Percentiles rank a stretch among this genome's conserved stretches.
phyloP scores from a whole-genome alignment of 2,329 filamentous ascomycete species.

The Botrytis aclada region DNA sequence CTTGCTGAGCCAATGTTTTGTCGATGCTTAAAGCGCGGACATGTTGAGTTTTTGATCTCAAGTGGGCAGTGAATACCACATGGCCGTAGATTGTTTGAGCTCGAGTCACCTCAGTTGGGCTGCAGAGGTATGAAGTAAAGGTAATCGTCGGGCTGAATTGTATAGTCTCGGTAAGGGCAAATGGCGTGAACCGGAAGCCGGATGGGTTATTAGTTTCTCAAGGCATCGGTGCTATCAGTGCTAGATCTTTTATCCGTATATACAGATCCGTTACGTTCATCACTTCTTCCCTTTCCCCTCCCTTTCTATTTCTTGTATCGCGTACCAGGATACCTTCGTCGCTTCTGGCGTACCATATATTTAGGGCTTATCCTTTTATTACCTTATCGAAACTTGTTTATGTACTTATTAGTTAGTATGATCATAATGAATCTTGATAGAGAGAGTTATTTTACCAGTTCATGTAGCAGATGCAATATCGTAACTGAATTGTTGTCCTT shows the following conservation, averaged over 20 bases:
- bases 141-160: neutral
- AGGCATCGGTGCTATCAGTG: too few relatives aligned
- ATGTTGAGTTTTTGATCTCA: neutral
- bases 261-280: neutral
- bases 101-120: neutral
- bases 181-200: too few relatives aligned
- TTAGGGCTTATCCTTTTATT: too few relatives aligned
- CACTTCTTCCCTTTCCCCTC: neutral
- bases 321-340: neutral
- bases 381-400: neutral
- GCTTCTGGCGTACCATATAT: neutral
- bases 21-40: neutral
- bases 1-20: neutral
- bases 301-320: too few relatives aligned
- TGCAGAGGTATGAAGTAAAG: neutral
- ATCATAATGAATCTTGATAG: neutral
- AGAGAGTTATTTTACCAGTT: neutral
- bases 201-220: neutral
- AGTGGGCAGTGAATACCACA: neutral
- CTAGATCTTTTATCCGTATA: neutral
- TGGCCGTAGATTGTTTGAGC: neutral
- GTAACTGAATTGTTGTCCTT: neutral
- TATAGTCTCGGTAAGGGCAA: neutral
- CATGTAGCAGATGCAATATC: neutral
- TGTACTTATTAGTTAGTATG: neutral